Conservation (phyloP, 495 filamentous ascomycete species). For the Neurospora terricola region DNA sequence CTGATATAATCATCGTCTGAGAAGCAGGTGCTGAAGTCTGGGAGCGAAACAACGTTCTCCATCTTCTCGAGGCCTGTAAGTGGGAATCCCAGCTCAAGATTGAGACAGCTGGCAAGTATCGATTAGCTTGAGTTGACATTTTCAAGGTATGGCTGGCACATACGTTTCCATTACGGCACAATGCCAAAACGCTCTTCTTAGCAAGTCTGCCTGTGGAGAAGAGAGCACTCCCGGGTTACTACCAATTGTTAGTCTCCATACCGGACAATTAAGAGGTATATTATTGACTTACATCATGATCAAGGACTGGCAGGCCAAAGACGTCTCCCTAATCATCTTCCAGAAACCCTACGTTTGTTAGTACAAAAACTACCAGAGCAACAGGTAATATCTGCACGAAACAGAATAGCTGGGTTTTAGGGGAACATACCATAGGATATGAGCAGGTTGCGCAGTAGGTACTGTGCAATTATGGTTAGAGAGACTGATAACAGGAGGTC, state of each 20-base stretch:
- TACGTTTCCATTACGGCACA: slow-evolving; percentile 52
- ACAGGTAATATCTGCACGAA: background rate
- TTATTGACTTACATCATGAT: slow-evolving; percentile 32
- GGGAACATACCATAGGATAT: slow-evolving; percentile 34
- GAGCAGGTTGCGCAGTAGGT: slow-evolving; percentile 44
- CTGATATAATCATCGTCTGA: slow-evolving; percentile 37
- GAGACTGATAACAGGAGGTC: background rate
- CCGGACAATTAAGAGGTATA: background rate
- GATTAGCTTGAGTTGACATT: background rate
- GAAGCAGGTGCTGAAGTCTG: slow-evolving; percentile 38
- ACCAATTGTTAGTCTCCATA: slow-evolving; percentile 6
- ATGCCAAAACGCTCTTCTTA: slow-evolving; percentile 49
- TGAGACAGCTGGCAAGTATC: slow-evolving; percentile 27
- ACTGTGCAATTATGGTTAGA: slow-evolving; percentile 19
- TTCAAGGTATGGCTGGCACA: background rate
- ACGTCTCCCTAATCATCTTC: slow-evolving; percentile 43
- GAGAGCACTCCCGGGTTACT: slow-evolving; percentile 40
- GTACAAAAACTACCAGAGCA: background rate
- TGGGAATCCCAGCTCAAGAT: slow-evolving; percentile 46
- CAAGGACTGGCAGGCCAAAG: slow-evolving; percentile 42
- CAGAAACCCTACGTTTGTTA: slow-evolving; percentile 43
- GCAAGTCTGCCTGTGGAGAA: slow-evolving; percentile 35
- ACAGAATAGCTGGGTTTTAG: background rate
- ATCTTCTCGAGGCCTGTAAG: slow-evolving; percentile 41
- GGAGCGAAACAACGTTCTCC: slow-evolving; percentile 40